Conservation (phyloP, 2,329 filamentous ascomycete genomes). For the Colletotrichum melonis region DNA sequence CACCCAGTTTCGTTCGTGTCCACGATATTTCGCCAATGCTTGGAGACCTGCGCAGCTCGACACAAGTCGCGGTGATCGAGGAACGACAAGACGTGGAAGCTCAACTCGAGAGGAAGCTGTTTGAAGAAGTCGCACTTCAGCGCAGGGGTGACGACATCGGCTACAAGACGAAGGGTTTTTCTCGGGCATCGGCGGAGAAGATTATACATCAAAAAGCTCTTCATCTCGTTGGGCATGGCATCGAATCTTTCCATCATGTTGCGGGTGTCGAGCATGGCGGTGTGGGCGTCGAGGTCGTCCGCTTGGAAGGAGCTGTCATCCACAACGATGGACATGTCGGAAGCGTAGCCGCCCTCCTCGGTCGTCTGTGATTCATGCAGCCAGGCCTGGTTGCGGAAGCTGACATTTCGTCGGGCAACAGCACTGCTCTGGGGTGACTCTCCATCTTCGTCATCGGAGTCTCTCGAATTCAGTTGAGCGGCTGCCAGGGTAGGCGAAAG, state of each 20-base stretch:
- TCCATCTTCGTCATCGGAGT: constrained; percentile 56
- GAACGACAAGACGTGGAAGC: constrained; percentile 87
- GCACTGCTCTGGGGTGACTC: constrained; percentile 41
- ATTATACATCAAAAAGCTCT: constrained; percentile 97
- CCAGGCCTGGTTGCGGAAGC: constrained; percentile 42
- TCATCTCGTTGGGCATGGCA: constrained; percentile 88
- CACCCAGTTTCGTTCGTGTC: constrained; percentile 95
- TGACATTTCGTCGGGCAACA: constrained; percentile 22
- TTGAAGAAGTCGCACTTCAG: constrained; percentile 93
- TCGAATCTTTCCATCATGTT: constrained; percentile 91
- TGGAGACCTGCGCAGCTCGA: constrained; percentile 91
- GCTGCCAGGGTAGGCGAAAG: constrained; percentile 91
- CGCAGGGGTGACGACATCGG: constrained; percentile 91
- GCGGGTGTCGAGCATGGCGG: constrained; percentile 80
- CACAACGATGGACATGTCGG: constrained; percentile 24
- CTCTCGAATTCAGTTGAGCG: constrained; percentile 57
- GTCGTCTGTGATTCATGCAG: constrained; percentile 56
- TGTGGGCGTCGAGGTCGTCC: constrained; percentile 44
- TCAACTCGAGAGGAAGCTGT: constrained; percentile 86
- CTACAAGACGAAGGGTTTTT: constrained; percentile 88
- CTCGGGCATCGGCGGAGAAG: constrained; percentile 89
- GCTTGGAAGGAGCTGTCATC: constrained; percentile 42
- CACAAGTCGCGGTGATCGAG: constrained; percentile 89
- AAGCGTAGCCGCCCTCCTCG: constrained; percentile 48
- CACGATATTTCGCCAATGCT: constrained; percentile 89